These are phyloP conservation scores for Litsea cubeba DNA, from an alignment of 164 flowering plant species.

Conservation along the genomic window DNA sequence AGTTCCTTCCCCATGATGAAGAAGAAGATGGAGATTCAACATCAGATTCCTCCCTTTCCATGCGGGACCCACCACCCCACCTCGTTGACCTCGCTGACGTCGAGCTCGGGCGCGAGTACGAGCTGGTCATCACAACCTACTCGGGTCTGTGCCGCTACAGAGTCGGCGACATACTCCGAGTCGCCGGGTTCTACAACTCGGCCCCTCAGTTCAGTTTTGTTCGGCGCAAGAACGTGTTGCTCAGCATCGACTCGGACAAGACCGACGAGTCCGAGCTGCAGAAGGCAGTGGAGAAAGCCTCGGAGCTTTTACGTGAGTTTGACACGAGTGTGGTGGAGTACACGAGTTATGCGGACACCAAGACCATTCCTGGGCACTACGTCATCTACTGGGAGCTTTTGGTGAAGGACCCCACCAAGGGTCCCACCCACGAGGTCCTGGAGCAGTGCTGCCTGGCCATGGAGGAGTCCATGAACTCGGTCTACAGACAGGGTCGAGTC, in stretches of 20 bases:
- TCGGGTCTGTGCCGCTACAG: conserved; percentile 39
- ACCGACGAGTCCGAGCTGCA: conserved; percentile 44
- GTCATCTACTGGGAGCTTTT: conserved; percentile 44
- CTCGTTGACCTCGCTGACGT: conserved; percentile 36
- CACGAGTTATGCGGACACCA: conserved; percentile 36
- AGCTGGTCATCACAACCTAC: conserved; percentile 40
- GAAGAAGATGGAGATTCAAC: neutral
- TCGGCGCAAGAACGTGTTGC: conserved; percentile 34
- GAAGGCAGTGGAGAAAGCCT: conserved; percentile 33
- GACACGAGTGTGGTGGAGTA: conserved; percentile 33
- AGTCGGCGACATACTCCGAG: conserved; percentile 42
- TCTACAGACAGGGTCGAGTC: conserved; percentile 34
- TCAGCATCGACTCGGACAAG: conserved; percentile 45
- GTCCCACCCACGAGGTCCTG: conserved; percentile 16
- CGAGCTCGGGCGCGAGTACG: conserved; percentile 39
- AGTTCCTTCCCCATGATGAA: conserved; percentile 31
- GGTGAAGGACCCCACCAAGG: conserved; percentile 13
- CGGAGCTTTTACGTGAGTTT: conserved; percentile 16
- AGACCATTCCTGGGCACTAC: conserved; percentile 39
- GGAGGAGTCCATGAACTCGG: conserved; percentile 36
- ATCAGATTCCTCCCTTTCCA: neutral
- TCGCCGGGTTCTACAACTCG: conserved; percentile 36
- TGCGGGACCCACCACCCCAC: conserved; percentile 3
- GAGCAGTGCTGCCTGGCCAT: conserved; percentile 30
- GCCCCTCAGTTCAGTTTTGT: conserved; percentile 45